Conservation (phyloP, 1,139 yeast genomes). For the Hyphopichia fennica region DNA sequence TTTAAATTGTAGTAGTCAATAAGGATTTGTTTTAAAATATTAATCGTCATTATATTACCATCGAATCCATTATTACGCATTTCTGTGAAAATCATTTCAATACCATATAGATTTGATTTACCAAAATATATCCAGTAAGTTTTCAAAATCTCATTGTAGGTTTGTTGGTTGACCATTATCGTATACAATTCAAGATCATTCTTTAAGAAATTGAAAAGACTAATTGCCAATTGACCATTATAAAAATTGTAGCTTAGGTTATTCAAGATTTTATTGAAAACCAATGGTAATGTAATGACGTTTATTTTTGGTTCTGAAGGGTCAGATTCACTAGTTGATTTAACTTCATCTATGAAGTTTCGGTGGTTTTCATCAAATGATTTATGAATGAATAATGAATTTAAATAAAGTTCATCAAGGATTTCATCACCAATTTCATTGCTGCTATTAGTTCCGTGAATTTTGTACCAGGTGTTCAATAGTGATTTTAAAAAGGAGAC, state of each 20-base stretch:
- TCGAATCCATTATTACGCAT: constrained; percentile 45
- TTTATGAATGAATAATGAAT: neutral
- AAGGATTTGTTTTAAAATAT: constrained; percentile 36
- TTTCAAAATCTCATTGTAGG: constrained; percentile 41
- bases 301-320: constrained; percentile 25
- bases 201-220: constrained; percentile 37
- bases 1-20: constrained; percentile 36
- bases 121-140: constrained; percentile 42
- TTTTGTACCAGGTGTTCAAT: constrained; percentile 14
- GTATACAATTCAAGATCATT: constrained; percentile 33
- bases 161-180: constrained; percentile 40
- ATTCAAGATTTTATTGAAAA: constrained; percentile 34
- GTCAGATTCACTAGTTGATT: neutral
- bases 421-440: neutral
- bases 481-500: constrained; percentile 16
- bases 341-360: neutral
- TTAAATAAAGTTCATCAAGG: neutral
- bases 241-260: constrained; percentile 24
- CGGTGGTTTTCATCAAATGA: neutral
- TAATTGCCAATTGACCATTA: constrained; percentile 38
- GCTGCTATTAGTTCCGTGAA: neutral
- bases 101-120: constrained; percentile 33
- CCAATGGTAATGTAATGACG: constrained; percentile 35
- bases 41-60: constrained; percentile 39
- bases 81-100: constrained; percentile 36